Conservation (phyloP, 768 basidiomycete genomes). For the Auricularia cornea region DNA sequence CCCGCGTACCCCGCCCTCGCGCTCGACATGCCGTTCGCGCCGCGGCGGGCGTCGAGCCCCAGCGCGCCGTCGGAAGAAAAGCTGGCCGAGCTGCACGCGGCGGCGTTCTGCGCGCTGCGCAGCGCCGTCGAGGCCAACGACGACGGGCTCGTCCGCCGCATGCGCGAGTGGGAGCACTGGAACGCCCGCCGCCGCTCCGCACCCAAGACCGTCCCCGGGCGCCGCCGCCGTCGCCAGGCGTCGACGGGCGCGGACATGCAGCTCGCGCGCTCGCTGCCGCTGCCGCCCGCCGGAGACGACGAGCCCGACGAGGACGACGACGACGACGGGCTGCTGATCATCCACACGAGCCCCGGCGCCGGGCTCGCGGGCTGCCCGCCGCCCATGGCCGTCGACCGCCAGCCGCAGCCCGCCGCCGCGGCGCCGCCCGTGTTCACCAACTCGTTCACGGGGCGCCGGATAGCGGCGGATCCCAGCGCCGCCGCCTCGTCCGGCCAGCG, state of each 20-base stretch:
- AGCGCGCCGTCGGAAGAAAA: conserved; percentile 7
- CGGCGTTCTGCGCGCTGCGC: conserved; percentile 58
- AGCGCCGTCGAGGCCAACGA: conserved; percentile 54
- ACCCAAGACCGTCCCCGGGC: neutral
- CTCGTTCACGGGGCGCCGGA: conserved; percentile 12
- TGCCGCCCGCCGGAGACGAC: conserved; percentile 11
- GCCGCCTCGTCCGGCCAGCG: too few relatives aligned
- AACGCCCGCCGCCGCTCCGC: neutral
- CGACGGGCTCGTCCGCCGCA: conserved; percentile 59
- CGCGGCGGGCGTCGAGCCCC: too few relatives aligned
- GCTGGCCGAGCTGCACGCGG: conserved; percentile 43
- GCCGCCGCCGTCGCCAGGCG: neutral
- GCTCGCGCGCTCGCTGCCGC: neutral
- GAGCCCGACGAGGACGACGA: conserved; percentile 30
- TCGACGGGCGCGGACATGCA: neutral
- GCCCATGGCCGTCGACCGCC: conserved; percentile 38
- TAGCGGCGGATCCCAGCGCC: conserved; percentile 25
- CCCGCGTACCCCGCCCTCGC: too few relatives aligned
- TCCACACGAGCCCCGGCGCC: conserved; percentile 36
- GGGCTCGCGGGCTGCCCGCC: conserved; percentile 6
- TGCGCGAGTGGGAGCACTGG: conserved; percentile 59
- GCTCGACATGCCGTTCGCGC: too few relatives aligned
- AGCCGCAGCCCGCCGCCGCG: conserved; percentile 29
- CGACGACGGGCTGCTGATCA: conserved; percentile 52
- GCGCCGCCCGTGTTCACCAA: conserved; percentile 8